Base-by-base conservation (phyloP, 768 basidiomycete species). In the Heimioporus sp. region DNA sequence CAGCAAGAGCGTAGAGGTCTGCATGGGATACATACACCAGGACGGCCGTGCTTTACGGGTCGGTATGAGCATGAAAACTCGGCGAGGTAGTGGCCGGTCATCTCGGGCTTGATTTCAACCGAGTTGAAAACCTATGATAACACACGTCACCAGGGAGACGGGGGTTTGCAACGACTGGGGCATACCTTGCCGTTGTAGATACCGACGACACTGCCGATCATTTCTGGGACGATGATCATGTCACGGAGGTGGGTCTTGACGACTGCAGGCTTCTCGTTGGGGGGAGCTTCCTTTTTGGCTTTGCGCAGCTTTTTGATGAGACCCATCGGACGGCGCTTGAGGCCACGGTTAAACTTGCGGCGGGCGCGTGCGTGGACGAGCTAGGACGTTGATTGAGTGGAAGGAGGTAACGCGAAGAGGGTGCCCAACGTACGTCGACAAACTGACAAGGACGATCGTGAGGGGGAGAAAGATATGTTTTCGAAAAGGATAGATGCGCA, bases 191-290 rank as follows among this genome's bases (percentile, higher is more conserved):
- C 93, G 69, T 94, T 96, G 86, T 99, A 98, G 70, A 98, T 96
- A 57, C 97, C 97, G 58, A 98, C 86, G 60, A 98, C 92, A 65
- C 85, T 88, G 56, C 97, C 97, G 74, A 99, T 98, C 97, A 99
- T 98, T 80, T 99, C 97, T 45, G 97, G 97, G 54, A 99, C 97
- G 74, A 99, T 87, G 74, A 98, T 96, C 97, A 99, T 98, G 77
- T 98, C 87, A 66, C 97, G 92, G 64, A 99, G 81, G 76, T 99
- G 97, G 52, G 97, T 99, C 83, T 98, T 99, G 68, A 99, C 96
- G 63, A 94, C 90, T 47, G 92, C 82, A 53, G 97, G 97, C 81
- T 99, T 98, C 79, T 98, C 95, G 76, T 98, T 97, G 62, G 96
- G 91, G 51, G 85, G 90, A n/a, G 94, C 93, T 74, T 98, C 94